Conservation (phyloP, 176 grass and related monocot species). For the Cocos nucifera region DNA sequence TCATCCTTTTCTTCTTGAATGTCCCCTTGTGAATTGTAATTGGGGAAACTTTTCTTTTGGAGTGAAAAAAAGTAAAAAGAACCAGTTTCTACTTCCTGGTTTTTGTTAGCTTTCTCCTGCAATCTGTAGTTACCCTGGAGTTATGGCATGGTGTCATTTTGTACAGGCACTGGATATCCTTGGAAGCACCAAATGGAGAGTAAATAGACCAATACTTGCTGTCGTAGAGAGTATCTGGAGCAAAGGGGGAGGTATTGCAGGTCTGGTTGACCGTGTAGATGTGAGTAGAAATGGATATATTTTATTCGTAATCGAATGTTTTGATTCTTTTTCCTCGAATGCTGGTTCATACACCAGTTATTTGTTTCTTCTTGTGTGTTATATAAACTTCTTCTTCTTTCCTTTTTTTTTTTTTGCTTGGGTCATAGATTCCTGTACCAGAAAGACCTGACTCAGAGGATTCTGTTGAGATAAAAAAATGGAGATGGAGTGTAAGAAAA, state of each 20-base stretch:
- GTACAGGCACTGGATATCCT: constrained; percentile 78
- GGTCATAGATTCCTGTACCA: constrained; percentile 50
- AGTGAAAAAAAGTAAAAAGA: no score
- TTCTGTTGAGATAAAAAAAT: constrained; percentile 55
- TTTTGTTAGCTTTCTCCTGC: no score
- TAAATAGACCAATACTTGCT: constrained; percentile 84
- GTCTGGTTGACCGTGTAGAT: constrained; percentile 67
- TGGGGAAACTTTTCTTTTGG: no score
- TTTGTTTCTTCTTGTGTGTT: constrained; percentile 15
- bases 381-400: background rate
- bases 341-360: background rate
- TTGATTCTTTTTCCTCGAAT: no score
- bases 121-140: no score
- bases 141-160: background rate
- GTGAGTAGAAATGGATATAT: constrained; percentile 36
- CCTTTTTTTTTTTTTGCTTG: no score
- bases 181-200: constrained; percentile 92
- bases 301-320: no score
- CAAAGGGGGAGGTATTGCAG: constrained; percentile 72
- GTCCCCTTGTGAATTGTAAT: no score
- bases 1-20: no score
- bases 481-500: constrained; percentile 75
- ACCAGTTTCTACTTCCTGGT: no score
- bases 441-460: constrained; percentile 57
- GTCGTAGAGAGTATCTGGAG: constrained; percentile 77